phyloP scores from a whole-genome alignment of 2,329 filamentous ascomycete species.

The Penicillium crustosum region DNA sequence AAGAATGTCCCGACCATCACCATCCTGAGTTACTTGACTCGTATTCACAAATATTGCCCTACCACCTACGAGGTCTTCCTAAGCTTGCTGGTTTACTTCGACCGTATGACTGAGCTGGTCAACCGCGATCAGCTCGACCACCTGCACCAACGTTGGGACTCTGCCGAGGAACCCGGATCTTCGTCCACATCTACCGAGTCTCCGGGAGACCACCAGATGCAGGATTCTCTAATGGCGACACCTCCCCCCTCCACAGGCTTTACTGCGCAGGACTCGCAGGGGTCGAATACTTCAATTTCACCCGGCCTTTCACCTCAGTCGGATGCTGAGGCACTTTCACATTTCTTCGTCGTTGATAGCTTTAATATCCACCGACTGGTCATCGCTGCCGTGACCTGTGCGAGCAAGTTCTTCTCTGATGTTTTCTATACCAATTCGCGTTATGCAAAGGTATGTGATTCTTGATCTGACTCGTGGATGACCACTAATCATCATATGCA shows the following conservation, averaged over 20 bases:
- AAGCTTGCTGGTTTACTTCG: conserved; percentile 93
- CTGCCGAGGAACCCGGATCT: conserved; percentile 17
- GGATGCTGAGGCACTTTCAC: conserved; percentile 57
- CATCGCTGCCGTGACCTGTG: conserved; percentile 95
- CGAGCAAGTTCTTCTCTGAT: conserved; percentile 98
- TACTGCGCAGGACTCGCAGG: conserved; percentile 36
- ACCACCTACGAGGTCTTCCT: conserved; percentile 98
- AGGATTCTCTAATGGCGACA: conserved; percentile 36
- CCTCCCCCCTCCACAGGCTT: conserved; percentile 39
- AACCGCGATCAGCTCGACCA: conserved; percentile 75
- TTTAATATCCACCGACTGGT: conserved; percentile 98
- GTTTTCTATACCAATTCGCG: conserved; percentile 99
- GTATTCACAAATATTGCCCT: conserved; percentile 98
- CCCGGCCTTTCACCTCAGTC: conserved; percentile 39
- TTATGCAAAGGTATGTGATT: conserved; percentile 83
- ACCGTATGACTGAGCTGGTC: conserved; percentile 96
- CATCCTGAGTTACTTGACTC: conserved; percentile 89
- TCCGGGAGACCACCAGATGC: conserved; percentile 15
- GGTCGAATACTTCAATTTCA: conserved; percentile 29
- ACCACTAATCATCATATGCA: conserved; percentile 40
- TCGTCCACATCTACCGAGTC: conserved; percentile 23
- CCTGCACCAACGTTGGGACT: conserved; percentile 38
- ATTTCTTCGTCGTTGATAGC: conserved; percentile 94
- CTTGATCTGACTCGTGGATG: not conserved
- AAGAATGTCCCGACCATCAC: conserved; percentile 98